These are phyloP conservation scores for Penicillium manginii DNA, from an alignment of 495 filamentous ascomycete species.

Conservation along the genomic window DNA sequence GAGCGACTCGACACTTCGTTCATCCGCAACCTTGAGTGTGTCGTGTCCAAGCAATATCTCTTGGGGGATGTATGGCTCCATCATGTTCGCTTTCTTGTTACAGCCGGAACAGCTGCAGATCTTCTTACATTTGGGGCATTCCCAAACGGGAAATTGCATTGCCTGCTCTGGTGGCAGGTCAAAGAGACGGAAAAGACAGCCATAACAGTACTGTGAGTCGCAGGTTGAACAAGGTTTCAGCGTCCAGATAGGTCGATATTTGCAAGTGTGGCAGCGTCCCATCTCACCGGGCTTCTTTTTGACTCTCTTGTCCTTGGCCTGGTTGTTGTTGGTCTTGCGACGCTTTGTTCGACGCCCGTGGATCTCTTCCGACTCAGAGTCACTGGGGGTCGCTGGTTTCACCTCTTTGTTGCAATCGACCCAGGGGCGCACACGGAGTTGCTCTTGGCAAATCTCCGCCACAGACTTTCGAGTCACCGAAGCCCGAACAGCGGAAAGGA, in stretches of 20 bases:
- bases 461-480: conserved; percentile 70
- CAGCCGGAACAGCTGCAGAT: conserved; percentile 86
- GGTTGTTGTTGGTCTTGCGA: conserved; percentile 45
- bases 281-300: conserved; percentile 42
- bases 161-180: conserved; percentile 79
- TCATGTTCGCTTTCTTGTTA: conserved; percentile 54
- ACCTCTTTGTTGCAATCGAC: conserved; percentile 53
- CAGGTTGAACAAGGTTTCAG: conserved; percentile 78
- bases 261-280: conserved; percentile 78
- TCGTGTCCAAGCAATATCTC: conserved; percentile 86
- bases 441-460: conserved; percentile 88
- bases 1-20: conserved; percentile 81
- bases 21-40: conserved; percentile 84
- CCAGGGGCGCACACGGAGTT: conserved; percentile 73
- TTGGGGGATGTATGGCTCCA: conserved; percentile 77
- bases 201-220: conserved; percentile 79
- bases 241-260: conserved; percentile 73
- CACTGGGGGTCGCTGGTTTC: conserved; percentile 16
- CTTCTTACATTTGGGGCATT: conserved; percentile 81
- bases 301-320: conserved; percentile 44
- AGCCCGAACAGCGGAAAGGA: conserved; percentile 65
- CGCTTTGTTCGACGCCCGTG: conserved; percentile 48
- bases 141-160: conserved; percentile 79
- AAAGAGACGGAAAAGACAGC: conserved; percentile 84
- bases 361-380: conserved; percentile 22